Evolutionary conservation across 805 yeast genomes (phyloP).

Genomic region (Saccharomycopsis fodiens): DNA sequence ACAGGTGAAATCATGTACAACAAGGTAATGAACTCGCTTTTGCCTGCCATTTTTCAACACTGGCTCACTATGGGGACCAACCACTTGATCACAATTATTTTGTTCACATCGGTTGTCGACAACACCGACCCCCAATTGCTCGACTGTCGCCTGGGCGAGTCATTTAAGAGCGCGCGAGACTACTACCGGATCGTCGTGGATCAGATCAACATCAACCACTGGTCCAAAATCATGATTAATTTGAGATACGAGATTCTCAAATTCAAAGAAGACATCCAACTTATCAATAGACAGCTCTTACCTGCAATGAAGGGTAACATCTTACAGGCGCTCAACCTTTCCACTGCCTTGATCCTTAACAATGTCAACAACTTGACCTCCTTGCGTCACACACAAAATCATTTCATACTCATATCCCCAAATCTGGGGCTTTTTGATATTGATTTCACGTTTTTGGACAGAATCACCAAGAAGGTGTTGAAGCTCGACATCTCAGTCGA

Average conservation of each 20-base stretch:
- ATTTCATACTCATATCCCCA: conserved; percentile 79
- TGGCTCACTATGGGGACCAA: conserved; percentile 88
- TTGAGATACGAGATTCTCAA: conserved; percentile 77
- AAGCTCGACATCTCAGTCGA: conserved; percentile 83
- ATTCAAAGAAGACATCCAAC: conserved; percentile 62
- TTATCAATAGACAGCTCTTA: conserved; percentile 45
- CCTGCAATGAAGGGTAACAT: conserved; percentile 89
- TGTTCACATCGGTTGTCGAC: conserved; percentile 75
- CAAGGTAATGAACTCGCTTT: conserved; percentile 82
- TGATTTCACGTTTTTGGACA: conserved; percentile 65
- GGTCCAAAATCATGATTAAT: conserved; percentile 90
- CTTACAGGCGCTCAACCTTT: conserved; percentile 79
- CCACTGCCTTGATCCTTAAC: conserved; percentile 46
- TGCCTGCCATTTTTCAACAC: conserved; percentile 79
- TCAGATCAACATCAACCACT: conserved; percentile 78
- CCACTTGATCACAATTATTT: conserved; percentile 82
- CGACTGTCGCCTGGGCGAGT: conserved; percentile 46
- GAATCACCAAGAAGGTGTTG: conserved; percentile 68
- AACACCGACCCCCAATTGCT: conserved; percentile 27
- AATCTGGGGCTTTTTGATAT: conserved; percentile 94
- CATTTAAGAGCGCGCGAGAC: conserved; percentile 61
- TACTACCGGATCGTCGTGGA: conserved; percentile 92
- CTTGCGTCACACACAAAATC: conserved; percentile 83
- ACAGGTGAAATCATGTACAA: conserved; percentile 92
- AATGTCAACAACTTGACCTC: conserved; percentile 44